Evolutionary conservation across 176 grass and related monocot species (phyloP).

Genomic region (Pontederia paniculata): DNA sequence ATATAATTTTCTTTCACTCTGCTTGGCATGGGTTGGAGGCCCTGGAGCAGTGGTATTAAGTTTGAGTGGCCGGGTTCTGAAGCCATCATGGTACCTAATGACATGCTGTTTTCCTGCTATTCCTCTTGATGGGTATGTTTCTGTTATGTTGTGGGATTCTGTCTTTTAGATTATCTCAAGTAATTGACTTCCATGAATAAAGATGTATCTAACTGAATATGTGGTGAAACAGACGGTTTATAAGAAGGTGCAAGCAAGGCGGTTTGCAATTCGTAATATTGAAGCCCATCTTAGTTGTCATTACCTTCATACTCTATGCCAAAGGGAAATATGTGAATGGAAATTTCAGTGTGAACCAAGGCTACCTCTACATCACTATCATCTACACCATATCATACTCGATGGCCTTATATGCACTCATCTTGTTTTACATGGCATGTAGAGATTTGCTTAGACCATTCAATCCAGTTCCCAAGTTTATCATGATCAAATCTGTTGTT

Average conservation of each 20-base stretch:
- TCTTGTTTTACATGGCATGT: constrained; percentile 84
- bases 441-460: constrained; percentile 81
- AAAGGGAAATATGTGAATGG: constrained; percentile 95
- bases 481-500: constrained; percentile 96
- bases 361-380: constrained; percentile 96
- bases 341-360: constrained; percentile 82
- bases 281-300: constrained; percentile 97
- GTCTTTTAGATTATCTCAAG: too few species aligned
- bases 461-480: constrained; percentile 93
- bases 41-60: constrained; percentile 76
- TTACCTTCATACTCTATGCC: constrained; percentile 95
- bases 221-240: constrained; percentile 68
- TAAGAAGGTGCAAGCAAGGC: constrained; percentile 98
- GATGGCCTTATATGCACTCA: constrained; percentile 75
- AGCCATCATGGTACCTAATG: constrained; percentile 90
- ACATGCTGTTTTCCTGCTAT: constrained; percentile 92
- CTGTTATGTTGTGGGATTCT: too few species aligned
- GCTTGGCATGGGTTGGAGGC: constrained; percentile 89
- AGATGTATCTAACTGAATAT: background rate
- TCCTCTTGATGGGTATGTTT: constrained; percentile 92
- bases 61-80: constrained; percentile 60
- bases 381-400: constrained; percentile 97
- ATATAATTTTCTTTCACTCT: constrained; percentile 93
- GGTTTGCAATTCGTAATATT: constrained; percentile 98
- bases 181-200: too few species aligned